Percentiles rank a stretch among this genome's conserved stretches.
Conservation (phyloP, 2,329 filamentous ascomycete genomes). For the Neonectria sp. region DNA sequence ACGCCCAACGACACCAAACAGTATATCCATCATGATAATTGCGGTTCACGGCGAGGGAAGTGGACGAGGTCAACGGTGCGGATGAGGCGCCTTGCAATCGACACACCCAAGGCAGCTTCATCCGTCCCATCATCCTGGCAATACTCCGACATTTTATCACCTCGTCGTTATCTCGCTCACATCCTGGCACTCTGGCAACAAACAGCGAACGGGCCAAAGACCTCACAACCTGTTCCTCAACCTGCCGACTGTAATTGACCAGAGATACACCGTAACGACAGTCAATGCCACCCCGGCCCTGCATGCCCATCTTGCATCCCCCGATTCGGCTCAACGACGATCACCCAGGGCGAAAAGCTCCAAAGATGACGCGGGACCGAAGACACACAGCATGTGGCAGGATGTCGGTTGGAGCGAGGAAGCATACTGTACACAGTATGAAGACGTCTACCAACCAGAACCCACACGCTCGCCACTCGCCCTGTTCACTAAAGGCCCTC, state of each 20-base stretch:
- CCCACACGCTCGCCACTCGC: no score
- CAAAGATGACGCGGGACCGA: conserved; percentile 2
- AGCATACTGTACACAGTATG: background rate
- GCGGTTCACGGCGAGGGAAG: background rate
- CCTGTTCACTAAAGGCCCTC: no score
- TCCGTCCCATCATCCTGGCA: background rate
- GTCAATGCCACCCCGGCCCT: conserved; percentile 11
- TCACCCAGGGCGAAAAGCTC: conserved; percentile 7
- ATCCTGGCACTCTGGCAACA: background rate
- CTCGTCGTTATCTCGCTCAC: conserved; percentile 4
- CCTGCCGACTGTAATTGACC: background rate
- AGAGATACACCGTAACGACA: background rate
- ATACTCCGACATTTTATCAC: background rate
- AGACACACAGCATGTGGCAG: conserved; percentile 2
- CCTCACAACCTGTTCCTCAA: background rate
- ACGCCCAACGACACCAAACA: background rate
- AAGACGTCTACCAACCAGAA: background rate
- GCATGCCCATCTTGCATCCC: conserved; percentile 30
- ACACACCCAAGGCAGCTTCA: conserved; percentile 1
- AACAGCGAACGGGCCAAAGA: no score
- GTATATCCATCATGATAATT: background rate
- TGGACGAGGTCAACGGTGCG: background rate
- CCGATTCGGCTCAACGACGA: conserved; percentile 30
- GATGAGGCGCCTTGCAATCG: background rate
- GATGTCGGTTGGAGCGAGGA: background rate